These are phyloP conservation scores for Penicillium steckii DNA, from an alignment of 495 filamentous ascomycete species.

Conservation along the genomic window DNA sequence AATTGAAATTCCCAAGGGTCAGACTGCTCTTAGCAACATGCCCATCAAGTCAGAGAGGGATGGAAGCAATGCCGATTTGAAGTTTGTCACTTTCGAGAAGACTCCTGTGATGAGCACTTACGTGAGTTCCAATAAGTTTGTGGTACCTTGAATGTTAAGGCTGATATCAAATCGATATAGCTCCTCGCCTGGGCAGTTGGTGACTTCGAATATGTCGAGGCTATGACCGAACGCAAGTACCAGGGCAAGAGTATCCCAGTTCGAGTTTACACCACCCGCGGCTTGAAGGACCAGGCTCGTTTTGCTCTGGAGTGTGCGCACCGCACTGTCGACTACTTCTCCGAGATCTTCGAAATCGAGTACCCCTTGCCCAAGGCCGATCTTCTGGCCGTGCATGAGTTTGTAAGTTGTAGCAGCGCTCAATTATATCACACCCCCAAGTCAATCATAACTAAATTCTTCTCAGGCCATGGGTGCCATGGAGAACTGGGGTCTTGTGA, in stretches of 20 bases:
- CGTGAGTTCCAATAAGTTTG: slow-evolving; percentile 30
- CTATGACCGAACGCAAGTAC: slow-evolving; percentile 82
- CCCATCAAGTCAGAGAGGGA: slow-evolving; percentile 67
- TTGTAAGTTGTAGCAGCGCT: slow-evolving; percentile 53
- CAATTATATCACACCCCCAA: neutral
- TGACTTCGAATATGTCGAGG: slow-evolving; percentile 95
- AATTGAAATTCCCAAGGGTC: slow-evolving; percentile 84
- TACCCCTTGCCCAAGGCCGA: slow-evolving; percentile 96
- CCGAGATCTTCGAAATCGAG: slow-evolving; percentile 87
- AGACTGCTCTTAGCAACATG: slow-evolving; percentile 93
- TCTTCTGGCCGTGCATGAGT: slow-evolving; percentile 94
- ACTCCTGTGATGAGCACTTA: slow-evolving; percentile 98
- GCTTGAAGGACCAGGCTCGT: slow-evolving; percentile 81
- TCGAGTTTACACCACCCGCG: slow-evolving; percentile 89
- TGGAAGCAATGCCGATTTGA: slow-evolving; percentile 59
- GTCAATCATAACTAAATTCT: slow-evolving; percentile 16
- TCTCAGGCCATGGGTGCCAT: slow-evolving; percentile 72
- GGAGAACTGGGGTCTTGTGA: slow-evolving; percentile 94
- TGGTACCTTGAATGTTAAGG: neutral
- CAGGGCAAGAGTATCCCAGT: slow-evolving; percentile 88
- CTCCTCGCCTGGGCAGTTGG: slow-evolving; percentile 94
- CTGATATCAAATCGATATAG: slow-evolving; percentile 25
- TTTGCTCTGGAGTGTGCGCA: slow-evolving; percentile 85
- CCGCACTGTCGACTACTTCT: slow-evolving; percentile 91
- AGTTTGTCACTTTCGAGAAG: slow-evolving; percentile 79